A percentile compares a stretch with the other conserved stretches of the same genome.
Conservation (phyloP, 345 rosid species). For the Moricandia arvensis region DNA sequence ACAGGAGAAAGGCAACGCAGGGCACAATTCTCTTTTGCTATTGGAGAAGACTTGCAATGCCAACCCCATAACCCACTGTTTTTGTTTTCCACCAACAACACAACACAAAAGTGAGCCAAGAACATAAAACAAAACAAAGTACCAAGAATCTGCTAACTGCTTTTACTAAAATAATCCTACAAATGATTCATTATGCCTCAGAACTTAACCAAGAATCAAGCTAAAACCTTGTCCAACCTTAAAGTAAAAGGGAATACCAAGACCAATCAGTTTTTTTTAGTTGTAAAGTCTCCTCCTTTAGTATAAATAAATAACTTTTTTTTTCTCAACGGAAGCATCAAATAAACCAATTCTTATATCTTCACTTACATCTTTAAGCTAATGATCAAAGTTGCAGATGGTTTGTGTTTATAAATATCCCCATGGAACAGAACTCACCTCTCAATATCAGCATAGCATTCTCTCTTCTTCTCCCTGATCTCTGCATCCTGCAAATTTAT, state of each 20-base stretch:
- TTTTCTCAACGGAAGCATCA: background rate
- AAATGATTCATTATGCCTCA: background rate
- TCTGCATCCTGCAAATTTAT: constrained; percentile 48
- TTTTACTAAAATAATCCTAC: background rate
- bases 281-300: no score
- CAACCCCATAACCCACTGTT: constrained; percentile 81
- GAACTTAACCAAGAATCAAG: background rate
- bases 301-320: background rate
- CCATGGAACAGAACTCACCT: constrained; percentile 46
- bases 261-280: no score
- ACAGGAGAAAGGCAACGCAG: constrained; percentile 69
- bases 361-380: no score
- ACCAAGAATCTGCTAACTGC: no score
- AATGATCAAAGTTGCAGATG: no score
- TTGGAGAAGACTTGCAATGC: constrained; percentile 61
- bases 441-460: constrained; percentile 72
- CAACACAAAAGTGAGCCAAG: constrained; percentile 15
- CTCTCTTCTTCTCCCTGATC: constrained; percentile 59
- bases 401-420: no score
- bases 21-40: constrained; percentile 77
- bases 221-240: no score
- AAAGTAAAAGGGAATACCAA: background rate
- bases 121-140: background rate
- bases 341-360: no score
- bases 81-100: constrained; percentile 40